phyloP scores from a whole-genome alignment of 441 rosid genomes.

The Eruca vesicaria region DNA sequence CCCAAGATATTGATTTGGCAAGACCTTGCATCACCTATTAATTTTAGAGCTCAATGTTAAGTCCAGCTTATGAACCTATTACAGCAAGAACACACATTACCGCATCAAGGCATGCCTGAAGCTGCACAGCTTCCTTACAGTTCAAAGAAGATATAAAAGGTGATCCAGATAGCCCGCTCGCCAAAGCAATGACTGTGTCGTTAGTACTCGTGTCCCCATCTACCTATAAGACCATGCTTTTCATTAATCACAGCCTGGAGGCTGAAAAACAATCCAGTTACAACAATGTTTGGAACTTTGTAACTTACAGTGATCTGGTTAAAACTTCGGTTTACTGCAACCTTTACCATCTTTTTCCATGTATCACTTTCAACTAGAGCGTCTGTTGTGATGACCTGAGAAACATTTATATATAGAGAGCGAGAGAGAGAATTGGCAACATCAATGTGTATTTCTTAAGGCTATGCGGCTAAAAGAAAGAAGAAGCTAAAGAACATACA shows the following conservation, averaged over 20 bases:
- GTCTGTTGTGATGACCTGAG: slow-evolving; percentile 90
- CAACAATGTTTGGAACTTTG: neutral
- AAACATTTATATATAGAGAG: too few relatives aligned
- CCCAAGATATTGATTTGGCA: slow-evolving; percentile 98
- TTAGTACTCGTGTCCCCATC: slow-evolving; percentile 98
- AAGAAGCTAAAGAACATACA: slow-evolving; percentile 60
- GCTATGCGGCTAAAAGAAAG: too few relatives aligned
- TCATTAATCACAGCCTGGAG: neutral
- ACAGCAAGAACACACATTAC: slow-evolving; percentile 42
- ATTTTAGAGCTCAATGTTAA: neutral
- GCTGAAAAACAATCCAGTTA: neutral
- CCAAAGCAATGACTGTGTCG: slow-evolving; percentile 90
- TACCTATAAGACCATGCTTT: slow-evolving; percentile 48
- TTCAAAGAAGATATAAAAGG: slow-evolving; percentile 60
- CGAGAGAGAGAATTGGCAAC: too few relatives aligned
- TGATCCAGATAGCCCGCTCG: slow-evolving; percentile 89
- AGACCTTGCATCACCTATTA: slow-evolving; percentile 96
- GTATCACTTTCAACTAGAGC: slow-evolving; percentile 75
- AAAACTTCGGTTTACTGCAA: slow-evolving; percentile 88
- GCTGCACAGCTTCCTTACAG: slow-evolving; percentile 65
- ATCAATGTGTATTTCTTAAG: neutral
- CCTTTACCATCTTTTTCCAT: slow-evolving; percentile 90
- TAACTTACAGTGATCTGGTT: slow-evolving; percentile 90
- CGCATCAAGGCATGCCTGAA: slow-evolving; percentile 93
- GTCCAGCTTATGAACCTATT: neutral